phyloP scores from a whole-genome alignment of 2,329 filamentous ascomycete species.

The Mycosphaerella arachidis region DNA sequence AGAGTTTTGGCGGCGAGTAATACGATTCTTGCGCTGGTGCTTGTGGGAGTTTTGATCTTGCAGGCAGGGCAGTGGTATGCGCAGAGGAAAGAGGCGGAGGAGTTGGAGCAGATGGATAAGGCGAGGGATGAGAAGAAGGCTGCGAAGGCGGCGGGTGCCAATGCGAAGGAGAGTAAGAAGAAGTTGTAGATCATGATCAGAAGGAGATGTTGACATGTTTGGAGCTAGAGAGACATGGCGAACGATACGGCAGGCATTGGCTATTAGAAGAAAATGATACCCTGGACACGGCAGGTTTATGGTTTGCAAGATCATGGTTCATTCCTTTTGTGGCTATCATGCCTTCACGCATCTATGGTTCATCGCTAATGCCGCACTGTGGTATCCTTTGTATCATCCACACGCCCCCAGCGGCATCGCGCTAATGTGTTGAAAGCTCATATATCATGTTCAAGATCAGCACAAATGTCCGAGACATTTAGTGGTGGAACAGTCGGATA shows the following conservation, averaged over 20 bases:
- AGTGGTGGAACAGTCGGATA: constrained; percentile 92
- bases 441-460: constrained; percentile 4
- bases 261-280: constrained; percentile 1
- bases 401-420: not conserved
- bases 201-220: not conserved
- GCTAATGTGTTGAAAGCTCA: constrained; percentile 6
- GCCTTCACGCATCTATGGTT: not conserved
- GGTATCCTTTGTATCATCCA: not conserved
- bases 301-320: not conserved
- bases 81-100: constrained; percentile 83
- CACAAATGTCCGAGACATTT: constrained; percentile 28
- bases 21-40: constrained; percentile 86
- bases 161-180: constrained; percentile 23
- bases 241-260: not conserved
- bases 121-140: constrained; percentile 47
- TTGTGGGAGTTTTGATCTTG: constrained; percentile 85
- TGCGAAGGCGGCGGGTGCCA: constrained; percentile 35
- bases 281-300: not conserved
- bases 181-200: constrained; percentile 25
- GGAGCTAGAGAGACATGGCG: too few relatives aligned
- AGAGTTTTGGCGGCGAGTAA: constrained; percentile 91
- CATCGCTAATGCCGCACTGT: constrained; percentile 1
- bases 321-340: not conserved
- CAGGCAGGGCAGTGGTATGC: constrained; percentile 99
- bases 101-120: constrained; percentile 62